These are phyloP conservation scores for Geosmithia flava DNA, from an alignment of 2,329 filamentous ascomycete species.

Conservation along the genomic window DNA sequence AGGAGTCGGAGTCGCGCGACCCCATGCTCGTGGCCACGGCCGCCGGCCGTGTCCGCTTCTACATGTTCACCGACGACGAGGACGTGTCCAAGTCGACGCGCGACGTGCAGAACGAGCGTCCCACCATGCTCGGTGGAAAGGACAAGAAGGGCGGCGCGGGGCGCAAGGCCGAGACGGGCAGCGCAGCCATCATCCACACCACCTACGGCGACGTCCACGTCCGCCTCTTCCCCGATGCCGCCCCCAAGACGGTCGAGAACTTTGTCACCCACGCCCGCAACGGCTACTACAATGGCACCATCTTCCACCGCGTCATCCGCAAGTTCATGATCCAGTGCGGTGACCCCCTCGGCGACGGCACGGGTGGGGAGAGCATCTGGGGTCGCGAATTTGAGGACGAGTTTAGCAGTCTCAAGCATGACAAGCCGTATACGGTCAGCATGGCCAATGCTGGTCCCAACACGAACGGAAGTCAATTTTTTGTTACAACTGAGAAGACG, in stretches of 20 bases:
- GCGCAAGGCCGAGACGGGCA: conserved; percentile 61
- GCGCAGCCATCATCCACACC: conserved; percentile 77
- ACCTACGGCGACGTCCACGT: conserved; percentile 90
- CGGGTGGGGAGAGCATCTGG: conserved; percentile 85
- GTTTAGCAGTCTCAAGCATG: conserved; percentile 81
- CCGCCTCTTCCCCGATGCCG: conserved; percentile 82
- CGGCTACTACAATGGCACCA: conserved; percentile 94
- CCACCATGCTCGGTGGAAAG: conserved; percentile 52
- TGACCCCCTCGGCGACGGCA: conserved; percentile 83
- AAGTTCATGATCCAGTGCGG: conserved; percentile 99
- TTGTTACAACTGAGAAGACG: conserved; percentile 95
- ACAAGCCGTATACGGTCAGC: conserved; percentile 90
- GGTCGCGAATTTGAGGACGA: conserved; percentile 92
- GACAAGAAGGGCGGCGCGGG: conserved; percentile 16
- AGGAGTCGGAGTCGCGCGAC: conserved; percentile 83
- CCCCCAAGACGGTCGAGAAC: conserved; percentile 92
- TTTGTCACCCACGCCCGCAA: conserved; percentile 84
- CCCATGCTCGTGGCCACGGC: conserved; percentile 80
- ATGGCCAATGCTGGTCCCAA: conserved; percentile 97
- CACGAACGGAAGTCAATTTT: conserved; percentile 95
- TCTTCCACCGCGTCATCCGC: conserved; percentile 92
- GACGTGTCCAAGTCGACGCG: conserved; percentile 72
- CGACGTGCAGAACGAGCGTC: conserved; percentile 92
- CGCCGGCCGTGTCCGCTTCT: conserved; percentile 82
- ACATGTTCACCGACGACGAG: conserved; percentile 92